Evolutionary conservation across 352 stramenopile species (phyloP).

Genomic region (Globisporangium heterothallicum): DNA sequence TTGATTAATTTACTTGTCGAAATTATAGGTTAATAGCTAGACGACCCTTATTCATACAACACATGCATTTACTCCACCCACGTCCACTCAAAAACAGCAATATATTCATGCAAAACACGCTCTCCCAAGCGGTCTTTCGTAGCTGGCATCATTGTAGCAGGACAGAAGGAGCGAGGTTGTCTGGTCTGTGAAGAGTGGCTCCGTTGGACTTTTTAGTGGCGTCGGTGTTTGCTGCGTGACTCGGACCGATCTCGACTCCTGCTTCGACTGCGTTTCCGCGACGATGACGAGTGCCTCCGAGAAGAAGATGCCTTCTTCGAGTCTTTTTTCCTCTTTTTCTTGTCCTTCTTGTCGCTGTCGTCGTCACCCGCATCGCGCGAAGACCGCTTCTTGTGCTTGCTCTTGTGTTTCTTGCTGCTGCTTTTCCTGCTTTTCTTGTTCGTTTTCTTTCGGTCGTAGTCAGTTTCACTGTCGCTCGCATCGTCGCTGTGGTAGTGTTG

Average conservation of each 20-base stretch:
- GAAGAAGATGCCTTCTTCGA: too few species aligned
- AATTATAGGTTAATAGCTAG: constrained; percentile 16
- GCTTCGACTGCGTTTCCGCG: constrained; percentile 24
- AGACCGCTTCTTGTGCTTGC: constrained; percentile 31
- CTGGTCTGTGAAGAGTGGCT: too few species aligned
- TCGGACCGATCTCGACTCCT: constrained; percentile 3
- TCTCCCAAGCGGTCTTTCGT: background rate
- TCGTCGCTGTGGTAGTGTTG: background rate
- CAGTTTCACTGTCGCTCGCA: background rate
- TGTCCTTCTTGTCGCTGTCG: constrained; percentile 8
- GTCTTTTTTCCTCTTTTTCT: constrained; percentile 20
- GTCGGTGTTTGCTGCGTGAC: constrained; percentile 10
- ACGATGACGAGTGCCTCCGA: constrained; percentile 22
- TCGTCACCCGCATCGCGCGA: constrained; percentile 16
- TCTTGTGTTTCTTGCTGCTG: constrained; percentile 19
- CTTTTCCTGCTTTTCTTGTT: constrained; percentile 12
- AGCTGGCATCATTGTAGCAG: too few species aligned
- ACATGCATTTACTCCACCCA: background rate
- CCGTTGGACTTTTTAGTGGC: too few species aligned
- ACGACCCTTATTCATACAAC: constrained; percentile 10
- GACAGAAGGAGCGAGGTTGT: too few species aligned
- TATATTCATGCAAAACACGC: too few species aligned
- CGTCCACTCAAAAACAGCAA: too few species aligned
- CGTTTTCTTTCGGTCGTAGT: constrained; percentile 3
- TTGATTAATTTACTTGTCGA: constrained; percentile 79